These are phyloP conservation scores for Podaxis sp. DNA, from an alignment of 768 basidiomycete species.

Conservation along the genomic window DNA sequence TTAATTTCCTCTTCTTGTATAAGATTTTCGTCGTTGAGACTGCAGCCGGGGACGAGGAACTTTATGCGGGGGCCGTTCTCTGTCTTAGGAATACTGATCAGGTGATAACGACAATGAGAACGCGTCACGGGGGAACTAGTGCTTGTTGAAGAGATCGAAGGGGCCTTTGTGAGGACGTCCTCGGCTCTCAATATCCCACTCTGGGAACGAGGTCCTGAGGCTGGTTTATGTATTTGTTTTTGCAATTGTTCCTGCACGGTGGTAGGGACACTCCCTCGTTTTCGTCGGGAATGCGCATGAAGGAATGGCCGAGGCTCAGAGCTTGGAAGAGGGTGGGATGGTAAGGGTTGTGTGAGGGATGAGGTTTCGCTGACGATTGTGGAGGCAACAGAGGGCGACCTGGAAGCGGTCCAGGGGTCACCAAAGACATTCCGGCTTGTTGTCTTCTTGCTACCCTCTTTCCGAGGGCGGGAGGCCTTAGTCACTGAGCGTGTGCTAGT, in stretches of 20 bases:
- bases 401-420: constrained; percentile 32
- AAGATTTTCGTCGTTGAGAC: constrained; percentile 54
- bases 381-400: constrained; percentile 51
- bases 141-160: constrained; percentile 21
- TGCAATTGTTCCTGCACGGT: constrained; percentile 13
- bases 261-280: constrained; percentile 15
- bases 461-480: constrained; percentile 13
- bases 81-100: constrained; percentile 59
- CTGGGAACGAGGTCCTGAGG: background rate
- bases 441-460: constrained; percentile 25
- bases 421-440: constrained; percentile 39
- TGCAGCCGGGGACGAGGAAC: constrained; percentile 72
- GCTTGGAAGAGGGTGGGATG: constrained; percentile 23
- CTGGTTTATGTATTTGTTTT: constrained; percentile 10
- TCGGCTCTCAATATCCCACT: constrained; percentile 5
- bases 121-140: constrained; percentile 57
- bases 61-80: constrained; percentile 52
- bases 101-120: constrained; percentile 70
- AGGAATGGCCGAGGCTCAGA: constrained; percentile 23
- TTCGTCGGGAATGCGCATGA: constrained; percentile 36
- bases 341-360: constrained; percentile 25
- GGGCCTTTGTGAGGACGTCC: constrained; percentile 17
- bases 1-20: constrained; percentile 61
- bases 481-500: constrained; percentile 12
- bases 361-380: constrained; percentile 30